These are phyloP conservation scores for Anacardium occidentale DNA, from an alignment of 345 rosid species.

Conservation along the genomic window DNA sequence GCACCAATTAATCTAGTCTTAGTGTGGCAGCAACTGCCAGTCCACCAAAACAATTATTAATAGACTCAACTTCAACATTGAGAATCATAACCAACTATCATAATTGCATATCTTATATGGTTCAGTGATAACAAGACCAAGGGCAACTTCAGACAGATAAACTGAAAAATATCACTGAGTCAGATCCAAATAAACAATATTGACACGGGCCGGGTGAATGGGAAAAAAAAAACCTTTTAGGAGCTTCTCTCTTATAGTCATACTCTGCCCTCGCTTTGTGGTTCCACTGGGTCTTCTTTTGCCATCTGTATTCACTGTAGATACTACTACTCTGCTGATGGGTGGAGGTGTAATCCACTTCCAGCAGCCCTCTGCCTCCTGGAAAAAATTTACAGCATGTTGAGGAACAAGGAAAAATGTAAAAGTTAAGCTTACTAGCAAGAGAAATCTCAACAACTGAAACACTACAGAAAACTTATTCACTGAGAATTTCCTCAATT, in stretches of 20 bases:
- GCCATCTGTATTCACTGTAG: slow-evolving; percentile 24
- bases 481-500: slow-evolving; percentile 1
- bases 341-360: slow-evolving; percentile 58
- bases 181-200: not conserved
- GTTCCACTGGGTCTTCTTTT: slow-evolving; percentile 24
- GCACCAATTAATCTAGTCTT: not conserved
- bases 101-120: not conserved
- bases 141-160: not conserved
- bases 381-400: slow-evolving; percentile 6
- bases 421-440: not conserved
- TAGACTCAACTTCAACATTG: not conserved
- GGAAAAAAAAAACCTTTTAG: slow-evolving; percentile 38
- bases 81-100: not conserved
- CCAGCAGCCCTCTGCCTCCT: slow-evolving; percentile 54
- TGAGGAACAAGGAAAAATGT: not conserved
- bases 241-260: slow-evolving; percentile 35
- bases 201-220: not conserved
- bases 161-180: not conserved
- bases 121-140: not conserved
- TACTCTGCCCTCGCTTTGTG: slow-evolving; percentile 21
- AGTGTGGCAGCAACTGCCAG: not conserved
- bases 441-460: not conserved
- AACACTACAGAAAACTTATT: not conserved
- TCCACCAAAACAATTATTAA: not conserved
- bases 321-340: slow-evolving; percentile 32